phyloP scores from a whole-genome alignment of 129 eudicot species.

The Oenanthe sinensis region DNA sequence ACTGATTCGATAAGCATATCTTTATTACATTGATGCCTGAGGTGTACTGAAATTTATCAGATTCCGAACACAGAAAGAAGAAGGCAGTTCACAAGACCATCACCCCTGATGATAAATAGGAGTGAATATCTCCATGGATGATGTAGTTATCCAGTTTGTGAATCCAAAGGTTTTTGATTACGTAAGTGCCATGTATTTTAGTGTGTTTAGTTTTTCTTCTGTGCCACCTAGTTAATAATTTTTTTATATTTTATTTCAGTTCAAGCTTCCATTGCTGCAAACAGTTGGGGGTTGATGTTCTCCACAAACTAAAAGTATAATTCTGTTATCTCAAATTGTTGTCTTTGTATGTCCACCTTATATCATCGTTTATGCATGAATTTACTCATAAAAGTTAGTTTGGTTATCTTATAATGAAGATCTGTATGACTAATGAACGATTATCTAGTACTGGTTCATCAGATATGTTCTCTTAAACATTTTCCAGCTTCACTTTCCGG shows the following conservation, averaged over 20 bases:
- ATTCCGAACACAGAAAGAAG: constrained; percentile 54
- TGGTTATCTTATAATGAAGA: not conserved
- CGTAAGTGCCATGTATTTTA: not conserved
- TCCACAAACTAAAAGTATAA: constrained; percentile 76
- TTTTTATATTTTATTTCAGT: no score
- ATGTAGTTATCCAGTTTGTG: constrained; percentile 60
- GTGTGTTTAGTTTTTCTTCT: no score
- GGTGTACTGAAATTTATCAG: not conserved
- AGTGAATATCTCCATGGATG: constrained; percentile 75
- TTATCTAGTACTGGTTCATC: not conserved
- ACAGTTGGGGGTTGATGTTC: no score
- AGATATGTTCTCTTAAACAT: not conserved
- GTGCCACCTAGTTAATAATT: no score
- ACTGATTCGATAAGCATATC: not conserved
- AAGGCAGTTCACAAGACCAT: no score
- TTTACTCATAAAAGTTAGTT: not conserved
- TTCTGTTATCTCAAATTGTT: not conserved
- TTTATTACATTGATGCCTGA: not conserved
- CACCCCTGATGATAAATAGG: no score
- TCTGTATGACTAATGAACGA: not conserved
- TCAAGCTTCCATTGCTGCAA: no score
- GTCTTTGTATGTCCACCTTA: not conserved
- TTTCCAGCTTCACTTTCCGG: not conserved
- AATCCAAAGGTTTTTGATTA: constrained; percentile 64
- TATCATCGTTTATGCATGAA: not conserved